Percentiles rank a stretch among this genome's conserved stretches.
phyloP scores from a whole-genome alignment of 345 rosid genomes.

The Hibiscus tridactylites region DNA sequence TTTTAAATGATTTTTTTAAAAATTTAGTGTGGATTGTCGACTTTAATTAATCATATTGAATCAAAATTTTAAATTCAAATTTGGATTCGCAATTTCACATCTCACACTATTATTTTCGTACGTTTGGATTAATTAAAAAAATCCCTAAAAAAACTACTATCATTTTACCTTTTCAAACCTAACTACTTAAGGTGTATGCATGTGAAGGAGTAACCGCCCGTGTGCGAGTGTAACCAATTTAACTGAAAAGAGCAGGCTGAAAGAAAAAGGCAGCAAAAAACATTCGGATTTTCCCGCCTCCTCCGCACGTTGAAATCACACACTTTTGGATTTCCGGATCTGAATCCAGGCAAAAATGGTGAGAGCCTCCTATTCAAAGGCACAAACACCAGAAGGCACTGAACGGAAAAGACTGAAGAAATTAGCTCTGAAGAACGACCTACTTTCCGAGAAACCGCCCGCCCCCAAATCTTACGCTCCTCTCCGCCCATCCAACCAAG shows the following conservation, averaged over 20 bases:
- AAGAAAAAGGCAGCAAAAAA: not conserved
- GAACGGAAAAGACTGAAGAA: constrained; percentile 46
- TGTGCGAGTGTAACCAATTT: too few relatives aligned
- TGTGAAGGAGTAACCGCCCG: too few relatives aligned
- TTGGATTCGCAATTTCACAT: too few relatives aligned
- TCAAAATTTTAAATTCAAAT: too few relatives aligned
- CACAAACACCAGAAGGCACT: constrained; percentile 29
- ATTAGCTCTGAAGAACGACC: constrained; percentile 37
- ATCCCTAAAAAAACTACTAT: too few relatives aligned
- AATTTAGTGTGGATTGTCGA: too few relatives aligned
- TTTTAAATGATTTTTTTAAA: too few relatives aligned
- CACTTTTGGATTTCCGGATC: not conserved
- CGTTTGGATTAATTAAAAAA: too few relatives aligned
- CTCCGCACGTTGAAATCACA: not conserved
- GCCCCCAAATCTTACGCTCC: constrained; percentile 26
- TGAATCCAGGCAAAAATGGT: constrained; percentile 16
- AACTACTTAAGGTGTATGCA: too few relatives aligned
- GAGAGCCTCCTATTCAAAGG: constrained; percentile 23
- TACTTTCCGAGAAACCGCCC: constrained; percentile 43
- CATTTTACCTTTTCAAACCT: too few relatives aligned
- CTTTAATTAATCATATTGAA: too few relatives aligned
- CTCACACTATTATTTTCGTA: too few relatives aligned
- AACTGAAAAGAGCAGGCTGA: not conserved
- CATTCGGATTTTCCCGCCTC: constrained; percentile 13
- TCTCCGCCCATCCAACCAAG: constrained; percentile 51